These are phyloP conservation scores for Beta macrorhiza DNA, from an alignment of 179 eudicot species.

Conservation along the genomic window DNA sequence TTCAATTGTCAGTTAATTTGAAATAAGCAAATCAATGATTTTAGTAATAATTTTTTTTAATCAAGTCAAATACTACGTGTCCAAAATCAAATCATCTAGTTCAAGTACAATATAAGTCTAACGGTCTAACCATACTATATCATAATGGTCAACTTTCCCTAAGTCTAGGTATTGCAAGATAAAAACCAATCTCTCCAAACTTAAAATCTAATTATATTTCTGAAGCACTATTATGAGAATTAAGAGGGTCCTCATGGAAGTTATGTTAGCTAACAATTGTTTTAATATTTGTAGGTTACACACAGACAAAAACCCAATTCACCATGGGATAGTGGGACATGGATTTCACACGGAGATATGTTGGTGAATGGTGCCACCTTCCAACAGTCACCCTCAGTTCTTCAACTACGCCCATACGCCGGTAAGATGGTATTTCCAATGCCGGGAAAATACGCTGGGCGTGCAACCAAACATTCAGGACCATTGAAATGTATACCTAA, in stretches of 20 bases:
- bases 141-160: no score
- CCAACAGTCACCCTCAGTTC: slow-evolving; percentile 41
- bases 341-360: slow-evolving; percentile 63
- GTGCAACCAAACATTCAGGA: slow-evolving; percentile 54
- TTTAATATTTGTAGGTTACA: slow-evolving; percentile 40
- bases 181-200: background rate
- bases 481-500: slow-evolving; percentile 46
- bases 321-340: slow-evolving; percentile 57
- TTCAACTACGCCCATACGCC: background rate
- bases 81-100: no score
- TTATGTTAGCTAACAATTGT: background rate
- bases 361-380: slow-evolving; percentile 63
- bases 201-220: background rate
- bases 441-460: slow-evolving; percentile 40
- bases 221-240: background rate
- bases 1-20: no score
- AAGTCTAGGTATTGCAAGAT: no score
- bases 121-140: no score
- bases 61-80: no score
- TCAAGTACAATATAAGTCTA: no score
- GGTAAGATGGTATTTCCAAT: slow-evolving; percentile 28
- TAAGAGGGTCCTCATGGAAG: background rate
- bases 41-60: no score
- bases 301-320: slow-evolving; percentile 42
- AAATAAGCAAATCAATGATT: no score